Percentiles rank a stretch among this genome's conserved stretches.
Evolutionary conservation across 306 rosid genomes (phyloP).

Genomic region (Delonix regia): DNA sequence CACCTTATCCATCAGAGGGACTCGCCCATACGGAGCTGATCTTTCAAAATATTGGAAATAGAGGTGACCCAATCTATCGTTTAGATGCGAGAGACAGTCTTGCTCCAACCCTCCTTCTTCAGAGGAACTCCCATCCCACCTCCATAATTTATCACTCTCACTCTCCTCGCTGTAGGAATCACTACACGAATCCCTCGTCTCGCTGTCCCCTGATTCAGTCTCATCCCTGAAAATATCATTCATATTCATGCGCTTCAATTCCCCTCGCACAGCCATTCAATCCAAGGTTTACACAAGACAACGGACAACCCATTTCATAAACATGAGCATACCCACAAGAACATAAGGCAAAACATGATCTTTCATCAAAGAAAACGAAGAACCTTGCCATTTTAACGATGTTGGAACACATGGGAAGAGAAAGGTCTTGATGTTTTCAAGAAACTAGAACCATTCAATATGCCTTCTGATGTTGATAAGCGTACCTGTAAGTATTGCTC

Average conservation of each 20-base stretch:
- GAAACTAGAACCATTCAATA: constrained; percentile 15
- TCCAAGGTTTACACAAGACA: no score
- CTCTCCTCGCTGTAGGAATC: constrained; percentile 84
- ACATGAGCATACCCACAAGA: not conserved
- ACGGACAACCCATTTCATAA: not conserved
- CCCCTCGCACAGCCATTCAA: no score
- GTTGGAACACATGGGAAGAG: not conserved
- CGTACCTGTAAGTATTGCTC: constrained; percentile 71
- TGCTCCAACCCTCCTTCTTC: constrained; percentile 88
- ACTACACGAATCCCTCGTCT: constrained; percentile 75
- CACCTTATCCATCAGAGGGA: constrained; percentile 96
- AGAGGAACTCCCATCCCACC: constrained; percentile 84
- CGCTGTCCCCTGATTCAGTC: constrained; percentile 72
- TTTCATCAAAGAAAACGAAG: not conserved
- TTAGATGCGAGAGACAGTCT: constrained; percentile 53
- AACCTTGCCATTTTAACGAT: not conserved
- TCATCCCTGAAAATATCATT: constrained; percentile 66
- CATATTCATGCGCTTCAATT: not conserved
- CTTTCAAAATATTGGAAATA: constrained; percentile 88
- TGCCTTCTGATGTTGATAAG: not conserved
- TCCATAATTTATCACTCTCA: constrained; percentile 80
- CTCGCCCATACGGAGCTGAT: constrained; percentile 94
- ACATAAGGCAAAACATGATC: constrained; percentile 2
- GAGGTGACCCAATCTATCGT: constrained; percentile 73
- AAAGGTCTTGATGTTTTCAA: not conserved